Conservation (phyloP, 345 rosid genomes). For the Lepidium africanum region DNA sequence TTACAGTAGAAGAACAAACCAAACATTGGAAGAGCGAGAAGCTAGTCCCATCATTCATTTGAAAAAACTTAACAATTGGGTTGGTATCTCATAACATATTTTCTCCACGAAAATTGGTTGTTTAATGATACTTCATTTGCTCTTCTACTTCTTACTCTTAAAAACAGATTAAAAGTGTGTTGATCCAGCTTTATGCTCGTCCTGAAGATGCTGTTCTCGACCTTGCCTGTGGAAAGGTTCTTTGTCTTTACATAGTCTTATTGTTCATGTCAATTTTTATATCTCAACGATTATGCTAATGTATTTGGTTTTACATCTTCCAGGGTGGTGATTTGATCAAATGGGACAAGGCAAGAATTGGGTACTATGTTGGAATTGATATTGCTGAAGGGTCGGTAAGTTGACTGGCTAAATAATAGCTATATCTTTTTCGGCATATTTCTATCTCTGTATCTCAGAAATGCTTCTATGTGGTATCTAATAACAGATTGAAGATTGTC, state of each 20-base stretch:
- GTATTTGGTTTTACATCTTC: background rate
- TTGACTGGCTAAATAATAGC: background rate
- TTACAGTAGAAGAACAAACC: slow-evolving; percentile 95
- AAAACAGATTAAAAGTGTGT: slow-evolving; percentile 87
- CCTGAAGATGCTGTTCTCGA: slow-evolving; percentile 92
- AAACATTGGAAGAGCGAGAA: slow-evolving; percentile 94
- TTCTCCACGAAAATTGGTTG: background rate
- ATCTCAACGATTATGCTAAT: background rate
- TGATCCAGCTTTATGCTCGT: slow-evolving; percentile 84
- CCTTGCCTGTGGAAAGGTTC: slow-evolving; percentile 95
- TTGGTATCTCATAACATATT: slow-evolving; percentile 22
- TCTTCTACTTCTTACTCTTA: background rate
- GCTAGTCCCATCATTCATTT: slow-evolving; percentile 96
- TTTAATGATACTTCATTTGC: background rate
- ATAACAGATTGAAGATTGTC: slow-evolving; percentile 91
- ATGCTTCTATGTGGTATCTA: background rate
- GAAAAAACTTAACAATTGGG: slow-evolving; percentile 97
- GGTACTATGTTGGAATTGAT: slow-evolving; percentile 93
- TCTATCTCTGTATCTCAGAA: background rate
- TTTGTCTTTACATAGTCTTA: background rate
- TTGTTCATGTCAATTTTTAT: background rate
- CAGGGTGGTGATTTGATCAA: slow-evolving; percentile 99
- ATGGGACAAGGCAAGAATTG: slow-evolving; percentile 93
- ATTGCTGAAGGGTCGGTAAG: slow-evolving; percentile 96
- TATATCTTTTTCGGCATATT: background rate